Percentiles rank a stretch among this genome's conserved stretches.
Evolutionary conservation across 2,329 filamentous ascomycete species (phyloP).

Genomic region (Calonectria pseudoturangicola): DNA sequence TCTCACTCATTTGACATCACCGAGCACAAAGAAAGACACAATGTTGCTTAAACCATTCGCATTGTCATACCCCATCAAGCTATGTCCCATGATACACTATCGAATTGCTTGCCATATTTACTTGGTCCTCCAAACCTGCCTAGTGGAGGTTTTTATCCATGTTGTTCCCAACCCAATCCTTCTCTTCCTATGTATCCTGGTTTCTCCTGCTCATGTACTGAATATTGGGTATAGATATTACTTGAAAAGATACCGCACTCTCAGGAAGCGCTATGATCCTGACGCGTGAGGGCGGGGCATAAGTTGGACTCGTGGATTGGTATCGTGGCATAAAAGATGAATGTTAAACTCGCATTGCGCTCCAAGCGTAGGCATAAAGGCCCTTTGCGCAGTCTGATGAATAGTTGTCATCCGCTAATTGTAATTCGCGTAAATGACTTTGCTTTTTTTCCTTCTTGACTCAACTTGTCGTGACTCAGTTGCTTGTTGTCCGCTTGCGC

Average conservation of each 20-base stretch:
- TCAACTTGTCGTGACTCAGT: constrained; percentile 36
- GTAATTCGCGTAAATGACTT: constrained; percentile 36
- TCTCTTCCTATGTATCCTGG: constrained; percentile 22
- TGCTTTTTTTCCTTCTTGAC: constrained; percentile 40
- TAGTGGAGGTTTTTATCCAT: constrained; percentile 31
- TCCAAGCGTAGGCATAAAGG: constrained; percentile 31
- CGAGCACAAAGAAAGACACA: neutral
- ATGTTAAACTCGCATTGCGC: constrained; percentile 30
- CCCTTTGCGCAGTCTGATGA: constrained; percentile 40
- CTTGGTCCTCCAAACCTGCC: constrained; percentile 26
- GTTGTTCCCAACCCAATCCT: constrained; percentile 4
- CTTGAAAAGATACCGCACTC: constrained; percentile 90
- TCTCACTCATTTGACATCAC: constrained; percentile 20
- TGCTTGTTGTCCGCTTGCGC: constrained; percentile 74
- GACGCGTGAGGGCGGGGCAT: constrained; percentile 53
- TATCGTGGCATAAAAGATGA: constrained; percentile 10
- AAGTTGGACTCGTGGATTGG: constrained; percentile 24
- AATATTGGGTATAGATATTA: constrained; percentile 68
- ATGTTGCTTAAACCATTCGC: constrained; percentile 1
- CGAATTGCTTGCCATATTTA: constrained; percentile 25
- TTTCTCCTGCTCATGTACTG: constrained; percentile 45
- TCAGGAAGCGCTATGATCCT: constrained; percentile 86
- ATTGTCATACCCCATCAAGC: constrained; percentile 22
- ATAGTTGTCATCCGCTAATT: constrained; percentile 34
- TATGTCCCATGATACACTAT: constrained; percentile 24